A percentile compares a stretch with the other conserved stretches of the same genome.
These are phyloP conservation scores for Aegilops tauschii DNA, from an alignment of 176 grass and related monocot species.

Conservation along the genomic window DNA sequence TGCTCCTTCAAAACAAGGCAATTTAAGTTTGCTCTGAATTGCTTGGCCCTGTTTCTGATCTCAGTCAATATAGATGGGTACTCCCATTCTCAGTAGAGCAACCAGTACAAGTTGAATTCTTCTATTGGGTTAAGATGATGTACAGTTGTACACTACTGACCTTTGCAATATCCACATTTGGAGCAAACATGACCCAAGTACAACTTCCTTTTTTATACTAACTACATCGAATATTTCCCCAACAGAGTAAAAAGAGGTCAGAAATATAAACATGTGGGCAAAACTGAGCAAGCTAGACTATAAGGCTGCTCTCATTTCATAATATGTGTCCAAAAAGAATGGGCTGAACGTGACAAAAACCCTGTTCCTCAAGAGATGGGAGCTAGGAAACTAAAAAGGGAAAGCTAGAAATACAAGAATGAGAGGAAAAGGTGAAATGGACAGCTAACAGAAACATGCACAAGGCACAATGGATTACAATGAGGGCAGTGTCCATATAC, in stretches of 20 bases:
- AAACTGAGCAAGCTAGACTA: conserved; percentile 21
- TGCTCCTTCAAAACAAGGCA: conserved; percentile 38
- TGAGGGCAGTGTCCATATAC: conserved; percentile 48
- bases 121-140: conserved; percentile 24
- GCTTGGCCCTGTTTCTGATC: background rate
- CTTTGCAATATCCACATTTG: conserved; percentile 40
- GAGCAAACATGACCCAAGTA: conserved; percentile 7
- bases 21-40: conserved; percentile 54
- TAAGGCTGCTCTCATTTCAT: conserved; percentile 27
- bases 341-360: conserved; percentile 39
- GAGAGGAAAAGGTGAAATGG: background rate
- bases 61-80: background rate
- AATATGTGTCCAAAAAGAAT: conserved; percentile 43
- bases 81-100: conserved; percentile 31
- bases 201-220: background rate
- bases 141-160: background rate
- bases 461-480: conserved; percentile 36
- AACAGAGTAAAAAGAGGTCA: background rate
- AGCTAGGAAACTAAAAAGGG: conserved; percentile 39
- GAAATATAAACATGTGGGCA: background rate
- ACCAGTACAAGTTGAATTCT: conserved; percentile 18
- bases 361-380: conserved; percentile 33
- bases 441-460: conserved; percentile 44
- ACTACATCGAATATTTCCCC: background rate
- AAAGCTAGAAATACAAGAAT: background rate